Percentiles rank a stretch among this genome's conserved stretches.
phyloP scores from a whole-genome alignment of 2,329 filamentous ascomycete genomes.

The Orbilia brochopaga region DNA sequence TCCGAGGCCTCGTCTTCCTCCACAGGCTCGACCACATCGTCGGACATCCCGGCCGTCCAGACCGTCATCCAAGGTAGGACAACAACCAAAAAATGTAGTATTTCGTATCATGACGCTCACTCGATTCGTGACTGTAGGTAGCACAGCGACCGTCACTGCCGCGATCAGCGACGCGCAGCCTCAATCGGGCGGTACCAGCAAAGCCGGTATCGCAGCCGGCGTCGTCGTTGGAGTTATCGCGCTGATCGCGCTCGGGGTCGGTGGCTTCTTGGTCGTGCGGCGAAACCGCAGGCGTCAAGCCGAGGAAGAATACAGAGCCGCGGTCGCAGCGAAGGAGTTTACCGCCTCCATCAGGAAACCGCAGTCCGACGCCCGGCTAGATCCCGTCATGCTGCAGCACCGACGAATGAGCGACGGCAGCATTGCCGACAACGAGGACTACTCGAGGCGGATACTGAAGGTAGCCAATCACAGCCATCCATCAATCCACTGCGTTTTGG shows the following conservation, averaged over 20 bases:
- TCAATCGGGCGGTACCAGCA: constrained; percentile 65
- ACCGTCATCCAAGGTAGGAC: constrained; percentile 55
- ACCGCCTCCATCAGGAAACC: constrained; percentile 61
- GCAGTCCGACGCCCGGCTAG: constrained; percentile 78
- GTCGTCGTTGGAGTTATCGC: constrained; percentile 83
- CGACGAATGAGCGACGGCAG: constrained; percentile 90
- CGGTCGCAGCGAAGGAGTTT: constrained; percentile 78
- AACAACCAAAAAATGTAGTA: too few relatives aligned
- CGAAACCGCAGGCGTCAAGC: constrained; percentile 76
- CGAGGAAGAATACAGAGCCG: constrained; percentile 83
- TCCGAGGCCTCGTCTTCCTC: constrained; percentile 15
- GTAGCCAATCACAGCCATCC: constrained; percentile 61
- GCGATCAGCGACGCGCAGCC: constrained; percentile 45
- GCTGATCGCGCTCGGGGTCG: constrained; percentile 70
- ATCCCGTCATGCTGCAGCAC: constrained; percentile 80
- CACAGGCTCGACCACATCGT: constrained; percentile 40
- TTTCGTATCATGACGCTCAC: neutral
- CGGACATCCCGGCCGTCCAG: constrained; percentile 50
- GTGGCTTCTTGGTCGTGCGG: constrained; percentile 74
- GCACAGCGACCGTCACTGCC: constrained; percentile 29
- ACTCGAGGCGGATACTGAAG: constrained; percentile 93
- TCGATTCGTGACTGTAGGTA: neutral
- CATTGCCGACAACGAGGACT: constrained; percentile 96
- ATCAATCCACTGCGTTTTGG: neutral
- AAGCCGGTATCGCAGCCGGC: constrained; percentile 83